Conservation (phyloP, 176 grass and related monocot species). For the Neostapfia colusana region DNA sequence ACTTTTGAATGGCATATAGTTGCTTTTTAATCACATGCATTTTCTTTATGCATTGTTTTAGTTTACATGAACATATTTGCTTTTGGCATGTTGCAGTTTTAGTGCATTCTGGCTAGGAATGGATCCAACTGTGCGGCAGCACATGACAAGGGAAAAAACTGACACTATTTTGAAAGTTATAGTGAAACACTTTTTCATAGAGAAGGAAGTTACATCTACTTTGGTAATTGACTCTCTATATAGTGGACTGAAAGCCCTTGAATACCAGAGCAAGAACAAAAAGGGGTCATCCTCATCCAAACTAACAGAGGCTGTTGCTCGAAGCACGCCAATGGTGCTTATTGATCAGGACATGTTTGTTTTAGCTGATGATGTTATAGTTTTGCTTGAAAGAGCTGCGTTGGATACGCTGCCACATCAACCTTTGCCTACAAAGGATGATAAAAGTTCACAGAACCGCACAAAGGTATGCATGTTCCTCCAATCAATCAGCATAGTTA, state of each 20-base stretch:
- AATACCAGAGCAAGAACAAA: constrained; percentile 70
- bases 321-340: constrained; percentile 65
- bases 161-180: constrained; percentile 74
- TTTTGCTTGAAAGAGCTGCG: constrained; percentile 79
- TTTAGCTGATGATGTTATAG: constrained; percentile 78
- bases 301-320: constrained; percentile 55
- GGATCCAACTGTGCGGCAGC: constrained; percentile 51
- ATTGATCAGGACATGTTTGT: constrained; percentile 88
- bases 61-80: constrained; percentile 11
- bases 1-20: not conserved
- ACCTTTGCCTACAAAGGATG: constrained; percentile 77
- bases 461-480: constrained; percentile 57
- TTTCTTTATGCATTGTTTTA: not conserved
- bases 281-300: constrained; percentile 45
- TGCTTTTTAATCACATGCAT: not conserved
- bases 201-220: constrained; percentile 92
- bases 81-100: constrained; percentile 57
- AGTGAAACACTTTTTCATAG: constrained; percentile 85
- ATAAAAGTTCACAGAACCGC: constrained; percentile 72
- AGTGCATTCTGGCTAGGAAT: constrained; percentile 72
- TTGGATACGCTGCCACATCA: constrained; percentile 68
- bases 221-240: constrained; percentile 85
- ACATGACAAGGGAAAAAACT: constrained; percentile 76
- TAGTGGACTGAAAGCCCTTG: constrained; percentile 70
- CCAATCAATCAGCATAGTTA: not conserved